These are phyloP conservation scores for Colletotrichum limetticola DNA, from an alignment of 2,329 filamentous ascomycete species.

Conservation along the genomic window DNA sequence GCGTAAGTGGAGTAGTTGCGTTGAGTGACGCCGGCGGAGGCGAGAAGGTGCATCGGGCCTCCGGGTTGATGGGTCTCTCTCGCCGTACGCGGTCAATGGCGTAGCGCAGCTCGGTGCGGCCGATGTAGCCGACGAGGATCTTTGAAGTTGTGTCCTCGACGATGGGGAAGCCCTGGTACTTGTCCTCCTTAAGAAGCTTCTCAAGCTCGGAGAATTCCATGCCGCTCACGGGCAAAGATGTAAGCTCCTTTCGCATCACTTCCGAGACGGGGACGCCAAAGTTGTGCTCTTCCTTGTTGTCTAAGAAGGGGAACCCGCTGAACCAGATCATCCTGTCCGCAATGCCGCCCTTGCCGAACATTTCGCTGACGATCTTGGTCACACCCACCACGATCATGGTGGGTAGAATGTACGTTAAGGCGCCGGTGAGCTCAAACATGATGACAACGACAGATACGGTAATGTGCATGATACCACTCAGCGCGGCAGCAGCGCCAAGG, in stretches of 20 bases:
- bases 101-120: constrained; percentile 90
- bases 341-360: constrained; percentile 95
- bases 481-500: constrained; percentile 87
- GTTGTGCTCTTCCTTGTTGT: constrained; percentile 97
- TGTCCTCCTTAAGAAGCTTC: constrained; percentile 78
- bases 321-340: constrained; percentile 99
- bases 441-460: constrained; percentile 97
- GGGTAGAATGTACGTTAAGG: constrained; percentile 93
- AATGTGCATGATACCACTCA: constrained; percentile 98
- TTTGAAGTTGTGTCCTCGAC: constrained; percentile 79
- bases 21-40: constrained; percentile 50
- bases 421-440: constrained; percentile 99
- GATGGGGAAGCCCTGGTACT: constrained; percentile 93
- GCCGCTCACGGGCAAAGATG: constrained; percentile 78
- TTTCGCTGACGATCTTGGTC: constrained; percentile 90
- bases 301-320: constrained; percentile 95
- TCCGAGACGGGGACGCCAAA: constrained; percentile 94
- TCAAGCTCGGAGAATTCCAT: constrained; percentile 83
- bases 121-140: constrained; percentile 89
- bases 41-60: constrained; percentile 80
- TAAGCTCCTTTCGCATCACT: constrained; percentile 84
- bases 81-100: constrained; percentile 84
- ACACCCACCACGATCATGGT: constrained; percentile 99
- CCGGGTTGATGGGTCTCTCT: constrained; percentile 72
- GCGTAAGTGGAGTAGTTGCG: constrained; percentile 50